Evolutionary conservation across 208 protist species (phyloP), one percentile per base, ranked within the genome.

Genomic region (Leishmania tropica): DNA sequence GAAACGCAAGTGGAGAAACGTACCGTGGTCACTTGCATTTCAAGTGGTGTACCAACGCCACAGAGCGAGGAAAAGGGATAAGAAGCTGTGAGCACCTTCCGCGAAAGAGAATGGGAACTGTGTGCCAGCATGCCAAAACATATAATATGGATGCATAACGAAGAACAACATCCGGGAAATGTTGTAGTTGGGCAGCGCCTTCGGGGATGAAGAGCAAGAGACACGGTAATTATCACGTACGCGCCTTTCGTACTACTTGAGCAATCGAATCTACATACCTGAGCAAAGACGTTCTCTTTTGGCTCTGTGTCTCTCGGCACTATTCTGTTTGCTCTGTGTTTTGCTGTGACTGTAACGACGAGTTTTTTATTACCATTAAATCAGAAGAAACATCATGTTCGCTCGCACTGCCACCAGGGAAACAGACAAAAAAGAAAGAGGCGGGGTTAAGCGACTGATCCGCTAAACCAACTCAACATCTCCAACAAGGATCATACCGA

Each of bases 391-490:
- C 35, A 78, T 8, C 42, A 48, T 37, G 42, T 51, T 42, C 51
- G 42, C 73, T 56, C 62, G 51, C n/a, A 51, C 28, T 15, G 6
- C 75, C 15, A 8, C 5, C 28, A 68, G 21, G 56, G 40, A 37
- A 48, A 65, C 17, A 40, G 48, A 60, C 21, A 40, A 10, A 15
- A 15, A 17, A 31, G 47, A 58, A 42, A 45, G 10, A 37, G 53
- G 45, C 45, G 35, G 47, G 0, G 73, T 24, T 76, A 15, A 58
- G 62, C 47, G 47, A 8, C 53, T 58, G 24, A 76, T 42, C 45
- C 37, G 13, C 76, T 87, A 97, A 10, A 96, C n/a, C 5, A 98
- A 10, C 60, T 98, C 95, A 3, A 98, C 78, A 84, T 98, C 95
- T 28, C 95, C 93, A 31, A 96, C 85, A 76, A 98, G 54, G 54